phyloP scores from a whole-genome alignment of 1,284 basidiomycete genomes.

The Ustilago hordei region DNA sequence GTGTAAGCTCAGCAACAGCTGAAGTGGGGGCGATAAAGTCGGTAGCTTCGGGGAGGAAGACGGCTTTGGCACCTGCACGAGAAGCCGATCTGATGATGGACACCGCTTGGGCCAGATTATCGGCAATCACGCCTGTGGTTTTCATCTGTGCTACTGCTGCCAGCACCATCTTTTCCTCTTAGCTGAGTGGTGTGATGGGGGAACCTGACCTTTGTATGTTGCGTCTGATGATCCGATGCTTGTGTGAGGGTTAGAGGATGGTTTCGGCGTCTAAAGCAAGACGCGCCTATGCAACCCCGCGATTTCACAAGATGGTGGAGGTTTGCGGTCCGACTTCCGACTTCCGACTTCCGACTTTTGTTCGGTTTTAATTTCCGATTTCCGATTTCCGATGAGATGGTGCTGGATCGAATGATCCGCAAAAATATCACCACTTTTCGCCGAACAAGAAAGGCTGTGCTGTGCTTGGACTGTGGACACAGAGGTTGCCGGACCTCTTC shows the following conservation, averaged over 20 bases:
- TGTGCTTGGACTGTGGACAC: not conserved
- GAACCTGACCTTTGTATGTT: not conserved
- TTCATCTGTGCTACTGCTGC: slow-evolving; percentile 66
- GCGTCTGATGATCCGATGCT: no score
- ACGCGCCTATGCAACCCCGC: not conserved
- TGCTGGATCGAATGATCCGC: not conserved
- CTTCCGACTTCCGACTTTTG: no score
- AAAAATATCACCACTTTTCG: no score
- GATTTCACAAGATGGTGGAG: not conserved
- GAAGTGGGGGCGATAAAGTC: slow-evolving; percentile 72
- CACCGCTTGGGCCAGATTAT: slow-evolving; percentile 53
- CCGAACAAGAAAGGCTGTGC: not conserved
- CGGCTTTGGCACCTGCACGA: slow-evolving; percentile 70
- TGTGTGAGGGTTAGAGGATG: not conserved
- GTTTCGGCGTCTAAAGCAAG: not conserved
- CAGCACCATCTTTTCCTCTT: slow-evolving; percentile 42
- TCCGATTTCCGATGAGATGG: no score
- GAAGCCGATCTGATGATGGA: slow-evolving; percentile 68
- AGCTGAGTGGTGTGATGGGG: not conserved
- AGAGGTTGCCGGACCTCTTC: not conserved
- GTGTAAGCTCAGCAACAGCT: slow-evolving; percentile 57
- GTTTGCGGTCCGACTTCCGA: not conserved
- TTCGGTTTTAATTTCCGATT: no score
- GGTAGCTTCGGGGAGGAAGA: slow-evolving; percentile 72
- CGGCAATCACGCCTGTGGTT: slow-evolving; percentile 56